Evolutionary conservation across 441 rosid genomes (phyloP).

Genomic region (Adansonia rubrostipa): DNA sequence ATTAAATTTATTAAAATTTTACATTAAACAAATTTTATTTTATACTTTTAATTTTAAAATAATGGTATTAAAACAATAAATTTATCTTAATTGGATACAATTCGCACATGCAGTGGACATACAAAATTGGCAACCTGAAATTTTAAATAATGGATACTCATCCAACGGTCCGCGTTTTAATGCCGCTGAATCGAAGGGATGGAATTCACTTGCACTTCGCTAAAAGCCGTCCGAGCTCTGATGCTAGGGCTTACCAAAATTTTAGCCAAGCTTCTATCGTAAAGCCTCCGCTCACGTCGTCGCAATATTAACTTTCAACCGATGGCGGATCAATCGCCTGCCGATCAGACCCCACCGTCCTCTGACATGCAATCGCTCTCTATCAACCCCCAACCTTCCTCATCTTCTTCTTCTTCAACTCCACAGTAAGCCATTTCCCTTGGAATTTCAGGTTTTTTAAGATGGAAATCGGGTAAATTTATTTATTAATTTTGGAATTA

Average conservation of each 20-base stretch:
- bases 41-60: too few species aligned
- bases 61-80: too few species aligned
- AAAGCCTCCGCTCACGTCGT: background rate
- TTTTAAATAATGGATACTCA: background rate
- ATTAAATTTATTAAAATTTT: too few species aligned
- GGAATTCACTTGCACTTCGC: background rate
- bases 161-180: background rate
- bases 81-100: too few species aligned
- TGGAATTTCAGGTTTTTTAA: background rate
- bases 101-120: too few species aligned
- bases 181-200: background rate
- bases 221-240: background rate
- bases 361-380: slow-evolving; percentile 42
- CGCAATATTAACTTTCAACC: background rate
- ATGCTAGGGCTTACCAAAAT: background rate
- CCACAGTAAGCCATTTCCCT: slow-evolving; percentile 33
- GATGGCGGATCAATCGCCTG: slow-evolving; percentile 36
- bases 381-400: slow-evolving; percentile 32
- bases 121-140: too few species aligned
- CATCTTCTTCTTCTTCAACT: slow-evolving; percentile 33
- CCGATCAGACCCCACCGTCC: slow-evolving; percentile 29
- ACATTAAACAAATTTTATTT: too few species aligned
- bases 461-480: background rate
- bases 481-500: background rate
- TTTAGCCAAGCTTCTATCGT: background rate